phyloP scores from a whole-genome alignment of 495 filamentous ascomycete species.

The Talaromyces ruber region DNA sequence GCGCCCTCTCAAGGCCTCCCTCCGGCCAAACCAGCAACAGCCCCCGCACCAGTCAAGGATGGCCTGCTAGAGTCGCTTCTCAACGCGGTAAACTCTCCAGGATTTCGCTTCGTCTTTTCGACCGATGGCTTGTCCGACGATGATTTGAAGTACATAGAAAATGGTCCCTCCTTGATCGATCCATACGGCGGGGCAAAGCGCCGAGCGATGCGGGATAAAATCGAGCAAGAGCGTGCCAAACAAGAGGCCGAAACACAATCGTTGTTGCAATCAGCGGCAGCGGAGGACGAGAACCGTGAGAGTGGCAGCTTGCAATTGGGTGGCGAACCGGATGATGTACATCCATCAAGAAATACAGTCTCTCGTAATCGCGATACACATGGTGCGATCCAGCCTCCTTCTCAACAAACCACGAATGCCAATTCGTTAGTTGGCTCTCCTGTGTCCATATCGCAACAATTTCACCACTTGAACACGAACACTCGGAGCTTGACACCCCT shows the following conservation, averaged over 20 bases:
- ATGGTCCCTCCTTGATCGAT: slow-evolving; percentile 76
- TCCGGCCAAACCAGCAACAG: slow-evolving; percentile 11
- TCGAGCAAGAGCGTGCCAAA: slow-evolving; percentile 52
- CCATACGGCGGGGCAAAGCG: slow-evolving; percentile 67
- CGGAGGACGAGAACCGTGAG: slow-evolving; percentile 53
- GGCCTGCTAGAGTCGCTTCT: slow-evolving; percentile 38
- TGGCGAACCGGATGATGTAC: slow-evolving; percentile 74
- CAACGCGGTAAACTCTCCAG: slow-evolving; percentile 45
- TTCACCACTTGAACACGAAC: slow-evolving; percentile 47
- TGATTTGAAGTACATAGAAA: slow-evolving; percentile 45
- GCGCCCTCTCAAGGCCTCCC: slow-evolving; percentile 8
- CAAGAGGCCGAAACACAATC: slow-evolving; percentile 52
- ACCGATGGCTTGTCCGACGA: slow-evolving; percentile 40
- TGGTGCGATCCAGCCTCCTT: slow-evolving; percentile 63
- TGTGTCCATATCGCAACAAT: slow-evolving; percentile 43
- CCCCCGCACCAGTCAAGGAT: slow-evolving; percentile 17
- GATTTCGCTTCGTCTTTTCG: slow-evolving; percentile 55
- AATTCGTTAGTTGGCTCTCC: slow-evolving; percentile 37
- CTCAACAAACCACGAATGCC: slow-evolving; percentile 50
- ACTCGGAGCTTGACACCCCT: slow-evolving; percentile 69
- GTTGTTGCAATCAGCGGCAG: slow-evolving; percentile 36
- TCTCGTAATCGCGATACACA: slow-evolving; percentile 44
- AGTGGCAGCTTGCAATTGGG: slow-evolving; percentile 84
- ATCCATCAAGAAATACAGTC: slow-evolving; percentile 37
- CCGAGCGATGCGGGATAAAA: slow-evolving; percentile 58